phyloP scores from a whole-genome alignment of 1,284 basidiomycete species.

The Apiotrichum montevideense region DNA sequence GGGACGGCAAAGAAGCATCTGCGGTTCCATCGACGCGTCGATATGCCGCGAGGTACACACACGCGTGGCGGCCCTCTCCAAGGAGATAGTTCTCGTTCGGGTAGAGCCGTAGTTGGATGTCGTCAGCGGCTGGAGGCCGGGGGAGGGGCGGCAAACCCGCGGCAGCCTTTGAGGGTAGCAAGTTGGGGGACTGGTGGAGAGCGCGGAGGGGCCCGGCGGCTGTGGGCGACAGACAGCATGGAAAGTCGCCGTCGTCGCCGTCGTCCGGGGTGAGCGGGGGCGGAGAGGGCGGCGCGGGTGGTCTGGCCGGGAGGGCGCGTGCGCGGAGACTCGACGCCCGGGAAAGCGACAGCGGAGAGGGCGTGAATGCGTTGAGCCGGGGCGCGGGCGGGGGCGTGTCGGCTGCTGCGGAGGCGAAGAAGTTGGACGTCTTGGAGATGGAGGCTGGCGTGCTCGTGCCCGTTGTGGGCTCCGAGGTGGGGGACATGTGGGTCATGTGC shows the following conservation, averaged over 20 bases:
- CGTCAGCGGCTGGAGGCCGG: slow-evolving; percentile 26
- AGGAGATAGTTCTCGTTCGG: slow-evolving; percentile 39
- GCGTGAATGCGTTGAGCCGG: slow-evolving; percentile 19
- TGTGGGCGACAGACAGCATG: background rate
- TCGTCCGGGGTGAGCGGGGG: slow-evolving; percentile 4
- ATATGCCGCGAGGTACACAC: slow-evolving; percentile 47
- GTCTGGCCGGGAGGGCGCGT: slow-evolving; percentile 7
- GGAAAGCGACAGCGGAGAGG: slow-evolving; percentile 34
- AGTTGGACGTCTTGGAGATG: slow-evolving; percentile 31
- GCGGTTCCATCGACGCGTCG: slow-evolving; percentile 4
- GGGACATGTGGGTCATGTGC: background rate
- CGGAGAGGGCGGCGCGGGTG: slow-evolving; percentile 11
- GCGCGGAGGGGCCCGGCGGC: slow-evolving; percentile 18
- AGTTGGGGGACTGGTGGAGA: slow-evolving; percentile 37
- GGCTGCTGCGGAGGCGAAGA: slow-evolving; percentile 30
- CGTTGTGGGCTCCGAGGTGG: background rate
- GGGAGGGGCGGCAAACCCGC: slow-evolving; percentile 16
- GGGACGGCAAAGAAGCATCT: too few relatives aligned
- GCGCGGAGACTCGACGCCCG: slow-evolving; percentile 30
- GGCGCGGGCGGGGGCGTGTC: slow-evolving; percentile 29
- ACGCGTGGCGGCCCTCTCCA: slow-evolving; percentile 49
- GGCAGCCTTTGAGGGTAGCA: slow-evolving; percentile 11
- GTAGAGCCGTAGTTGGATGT: slow-evolving; percentile 35
- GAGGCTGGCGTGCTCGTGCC: background rate
- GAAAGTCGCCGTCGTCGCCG: background rate